Percentiles rank a stretch among this genome's conserved stretches.
phyloP scores from a whole-genome alignment of 257 asterid species.

The Solanum sejunctum region DNA sequence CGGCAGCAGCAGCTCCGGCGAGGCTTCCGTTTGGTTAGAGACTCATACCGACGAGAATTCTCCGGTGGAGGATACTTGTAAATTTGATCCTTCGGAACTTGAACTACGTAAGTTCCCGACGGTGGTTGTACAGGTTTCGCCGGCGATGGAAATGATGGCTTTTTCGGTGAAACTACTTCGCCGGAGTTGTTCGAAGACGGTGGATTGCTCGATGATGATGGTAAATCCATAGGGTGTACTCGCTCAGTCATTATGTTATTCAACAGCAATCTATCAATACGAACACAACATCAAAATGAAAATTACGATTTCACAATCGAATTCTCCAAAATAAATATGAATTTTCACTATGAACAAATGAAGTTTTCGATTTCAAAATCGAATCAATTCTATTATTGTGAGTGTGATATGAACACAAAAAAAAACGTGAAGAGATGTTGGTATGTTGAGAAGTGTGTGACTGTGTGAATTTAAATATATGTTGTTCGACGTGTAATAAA shows the following conservation, averaged over 20 bases:
- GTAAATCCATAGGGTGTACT: slow-evolving; percentile 6
- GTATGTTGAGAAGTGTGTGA: neutral
- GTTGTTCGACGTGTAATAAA: neutral
- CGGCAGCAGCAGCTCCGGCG: slow-evolving; percentile 42
- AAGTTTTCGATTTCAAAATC: too few relatives aligned
- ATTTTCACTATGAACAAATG: neutral
- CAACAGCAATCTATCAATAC: neutral
- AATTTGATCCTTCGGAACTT: slow-evolving; percentile 30
- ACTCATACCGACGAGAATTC: slow-evolving; percentile 20
- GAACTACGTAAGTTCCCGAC: slow-evolving; percentile 23
- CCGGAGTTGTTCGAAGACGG: neutral
- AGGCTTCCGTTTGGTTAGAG: slow-evolving; percentile 18
- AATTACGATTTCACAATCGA: neutral
- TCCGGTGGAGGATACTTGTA: slow-evolving; percentile 26
- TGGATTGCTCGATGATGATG: neutral
- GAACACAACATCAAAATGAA: neutral
- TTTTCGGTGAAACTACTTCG: neutral
- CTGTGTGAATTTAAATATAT: neutral
- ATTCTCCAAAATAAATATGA: rapidly evolving
- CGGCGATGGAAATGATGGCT: neutral
- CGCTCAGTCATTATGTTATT: neutral
- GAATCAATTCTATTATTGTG: too few relatives aligned
- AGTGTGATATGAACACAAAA: too few relatives aligned
- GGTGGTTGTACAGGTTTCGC: neutral
- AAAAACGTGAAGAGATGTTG: neutral